These are phyloP conservation scores for Cynara cardunculus DNA, from an alignment of 129 eudicot genomes.

Conservation along the genomic window DNA sequence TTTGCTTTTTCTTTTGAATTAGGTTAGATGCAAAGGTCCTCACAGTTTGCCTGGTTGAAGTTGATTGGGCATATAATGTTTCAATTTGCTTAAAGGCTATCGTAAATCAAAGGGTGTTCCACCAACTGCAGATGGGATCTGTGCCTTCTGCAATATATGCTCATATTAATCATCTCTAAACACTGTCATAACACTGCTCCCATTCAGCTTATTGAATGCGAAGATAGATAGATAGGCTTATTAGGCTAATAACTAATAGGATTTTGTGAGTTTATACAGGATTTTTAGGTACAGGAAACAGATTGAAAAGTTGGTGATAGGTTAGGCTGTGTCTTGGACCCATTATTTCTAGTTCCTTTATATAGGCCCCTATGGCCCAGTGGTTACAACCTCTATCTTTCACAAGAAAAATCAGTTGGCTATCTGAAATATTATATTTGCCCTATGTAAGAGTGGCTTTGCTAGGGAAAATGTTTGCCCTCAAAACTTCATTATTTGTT, in stretches of 20 bases:
- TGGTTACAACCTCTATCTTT: no score
- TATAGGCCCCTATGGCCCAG: no score
- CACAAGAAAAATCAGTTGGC: no score
- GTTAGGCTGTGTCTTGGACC: neutral
- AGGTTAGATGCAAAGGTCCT: neutral
- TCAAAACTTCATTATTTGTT: no score
- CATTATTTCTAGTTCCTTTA: neutral
- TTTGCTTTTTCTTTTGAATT: neutral
- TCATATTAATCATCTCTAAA: neutral
- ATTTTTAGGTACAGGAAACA: neutral
- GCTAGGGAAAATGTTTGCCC: no score
- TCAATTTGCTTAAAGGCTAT: neutral
- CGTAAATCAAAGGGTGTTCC: neutral
- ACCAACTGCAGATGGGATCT: neutral
- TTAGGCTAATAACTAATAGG: neutral
- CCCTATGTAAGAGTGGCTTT: no score
- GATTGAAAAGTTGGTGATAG: neutral
- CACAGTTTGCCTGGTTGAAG: neutral
- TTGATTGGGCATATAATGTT: neutral
- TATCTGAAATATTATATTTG: no score
- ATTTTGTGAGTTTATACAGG: neutral
- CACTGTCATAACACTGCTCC: neutral
- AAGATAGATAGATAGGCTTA: neutral
- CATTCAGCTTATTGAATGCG: neutral
- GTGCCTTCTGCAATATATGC: neutral